phyloP scores from a whole-genome alignment of 2,329 filamentous ascomycete genomes.

The Mariannaea elegans region DNA sequence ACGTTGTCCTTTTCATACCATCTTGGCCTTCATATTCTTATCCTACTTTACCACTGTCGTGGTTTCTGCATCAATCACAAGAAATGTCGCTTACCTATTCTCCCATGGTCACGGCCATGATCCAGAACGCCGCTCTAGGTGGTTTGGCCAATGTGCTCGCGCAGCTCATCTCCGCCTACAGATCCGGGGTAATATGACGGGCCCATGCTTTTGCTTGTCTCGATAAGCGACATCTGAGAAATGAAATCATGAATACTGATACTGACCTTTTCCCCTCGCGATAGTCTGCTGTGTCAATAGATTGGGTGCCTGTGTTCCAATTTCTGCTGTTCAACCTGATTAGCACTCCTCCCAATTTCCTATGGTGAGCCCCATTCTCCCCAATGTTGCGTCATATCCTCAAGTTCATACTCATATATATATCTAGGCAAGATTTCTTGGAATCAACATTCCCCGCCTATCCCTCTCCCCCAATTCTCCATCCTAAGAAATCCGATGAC shows the following conservation, averaged over 20 bases:
- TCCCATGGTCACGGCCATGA: constrained; percentile 66
- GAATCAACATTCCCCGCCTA: constrained; percentile 78
- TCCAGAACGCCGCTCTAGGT: constrained; percentile 73
- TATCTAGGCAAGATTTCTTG: constrained; percentile 74
- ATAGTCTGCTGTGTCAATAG: constrained; percentile 68
- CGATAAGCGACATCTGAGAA: no score
- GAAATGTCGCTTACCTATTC: constrained; percentile 44
- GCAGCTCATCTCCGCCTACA: constrained; percentile 73
- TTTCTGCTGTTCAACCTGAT: constrained; percentile 79
- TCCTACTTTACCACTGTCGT: not conserved
- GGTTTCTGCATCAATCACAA: not conserved
- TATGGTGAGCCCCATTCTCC: constrained; percentile 67
- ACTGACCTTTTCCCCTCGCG: not conserved
- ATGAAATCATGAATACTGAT: not conserved
- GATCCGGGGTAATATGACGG: constrained; percentile 62
- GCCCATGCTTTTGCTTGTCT: not conserved
- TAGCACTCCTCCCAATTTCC: constrained; percentile 82
- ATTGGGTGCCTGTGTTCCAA: constrained; percentile 75
- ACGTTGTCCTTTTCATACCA: not conserved
- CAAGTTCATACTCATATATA: constrained; percentile 20
- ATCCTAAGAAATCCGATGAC: constrained; percentile 49
- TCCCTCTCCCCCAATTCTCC: constrained; percentile 46
- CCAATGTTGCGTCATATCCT: not conserved
- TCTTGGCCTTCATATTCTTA: not conserved
- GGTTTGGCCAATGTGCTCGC: constrained; percentile 77